These are phyloP conservation scores for Syzygium oleosum DNA, from an alignment of 345 rosid genomes.

Conservation along the genomic window DNA sequence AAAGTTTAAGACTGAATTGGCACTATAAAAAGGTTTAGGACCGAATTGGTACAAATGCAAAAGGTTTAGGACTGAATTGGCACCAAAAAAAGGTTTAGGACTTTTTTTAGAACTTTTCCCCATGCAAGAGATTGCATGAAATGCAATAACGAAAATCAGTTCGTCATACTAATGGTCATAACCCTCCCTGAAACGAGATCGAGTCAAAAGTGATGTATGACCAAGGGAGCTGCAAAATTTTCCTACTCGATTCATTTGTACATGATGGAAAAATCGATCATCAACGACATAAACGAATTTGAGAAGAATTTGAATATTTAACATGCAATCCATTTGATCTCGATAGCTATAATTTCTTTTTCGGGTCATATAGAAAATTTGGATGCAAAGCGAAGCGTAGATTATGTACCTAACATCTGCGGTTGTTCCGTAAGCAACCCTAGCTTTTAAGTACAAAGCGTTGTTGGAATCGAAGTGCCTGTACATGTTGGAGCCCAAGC, in stretches of 20 bases:
- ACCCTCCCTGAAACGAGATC: not conserved
- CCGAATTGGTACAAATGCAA: too few relatives aligned
- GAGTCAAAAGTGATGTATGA: not conserved
- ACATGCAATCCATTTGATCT: not conserved
- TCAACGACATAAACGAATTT: not conserved
- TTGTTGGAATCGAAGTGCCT: not conserved
- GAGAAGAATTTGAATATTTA: not conserved
- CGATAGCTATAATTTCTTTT: not conserved
- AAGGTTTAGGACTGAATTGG: too few relatives aligned
- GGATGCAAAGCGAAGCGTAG: not conserved
- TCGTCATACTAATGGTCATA: not conserved
- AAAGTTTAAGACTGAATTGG: rapidly evolving
- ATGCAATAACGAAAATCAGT: not conserved
- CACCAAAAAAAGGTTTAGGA: not conserved
- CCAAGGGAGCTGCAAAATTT: not conserved
- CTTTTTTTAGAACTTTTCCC: rapidly evolving
- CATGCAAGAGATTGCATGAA: not conserved
- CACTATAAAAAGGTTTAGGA: rapidly evolving
- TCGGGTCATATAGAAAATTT: not conserved
- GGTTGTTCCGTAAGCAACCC: conserved; percentile 17
- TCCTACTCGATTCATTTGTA: not conserved
- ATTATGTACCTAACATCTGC: conserved; percentile 10
- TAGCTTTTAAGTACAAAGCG: conserved; percentile 17
- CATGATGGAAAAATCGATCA: not conserved
- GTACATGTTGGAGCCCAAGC: conserved; percentile 21